These are phyloP conservation scores for Coniophora puteana DNA, from an alignment of 1,284 basidiomycete species.

Conservation along the genomic window DNA sequence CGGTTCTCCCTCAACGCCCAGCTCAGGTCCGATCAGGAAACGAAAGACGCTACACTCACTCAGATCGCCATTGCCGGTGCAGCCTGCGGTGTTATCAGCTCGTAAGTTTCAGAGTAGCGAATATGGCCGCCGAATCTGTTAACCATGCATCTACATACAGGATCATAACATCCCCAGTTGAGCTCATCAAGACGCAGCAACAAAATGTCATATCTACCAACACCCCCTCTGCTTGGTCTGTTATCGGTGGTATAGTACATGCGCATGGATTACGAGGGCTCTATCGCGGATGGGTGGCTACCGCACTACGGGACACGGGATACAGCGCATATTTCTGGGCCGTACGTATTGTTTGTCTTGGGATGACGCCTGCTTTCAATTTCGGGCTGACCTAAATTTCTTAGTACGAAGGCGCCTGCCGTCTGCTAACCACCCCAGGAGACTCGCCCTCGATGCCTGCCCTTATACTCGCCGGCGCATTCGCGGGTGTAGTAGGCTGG, in stretches of 20 bases:
- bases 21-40: constrained; percentile 36
- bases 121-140: too few species aligned
- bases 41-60: constrained; percentile 50
- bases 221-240: constrained; percentile 39
- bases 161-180: constrained; percentile 75
- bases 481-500: constrained; percentile 76
- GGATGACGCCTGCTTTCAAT: constrained; percentile 9
- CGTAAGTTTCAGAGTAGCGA: constrained; percentile 55
- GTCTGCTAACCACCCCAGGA: constrained; percentile 44
- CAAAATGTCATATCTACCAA: constrained; percentile 48
- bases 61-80: constrained; percentile 77
- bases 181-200: constrained; percentile 85
- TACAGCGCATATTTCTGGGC: constrained; percentile 84
- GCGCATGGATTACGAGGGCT: constrained; percentile 60
- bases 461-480: constrained; percentile 72
- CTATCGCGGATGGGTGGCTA: constrained; percentile 74
- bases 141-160: constrained; percentile 32
- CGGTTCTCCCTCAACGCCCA: constrained; percentile 65
- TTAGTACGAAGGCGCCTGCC: constrained; percentile 74
- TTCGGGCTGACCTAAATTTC: constrained; percentile 9
- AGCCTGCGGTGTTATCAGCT: constrained; percentile 71
- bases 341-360: constrained; percentile 34
- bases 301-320: constrained; percentile 71
- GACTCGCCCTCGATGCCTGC: constrained; percentile 49
- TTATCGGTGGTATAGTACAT: constrained; percentile 52